Evolutionary conservation across 2,329 filamentous ascomycete species (phyloP).

Genomic region (Dothideomycetes sp.): DNA sequence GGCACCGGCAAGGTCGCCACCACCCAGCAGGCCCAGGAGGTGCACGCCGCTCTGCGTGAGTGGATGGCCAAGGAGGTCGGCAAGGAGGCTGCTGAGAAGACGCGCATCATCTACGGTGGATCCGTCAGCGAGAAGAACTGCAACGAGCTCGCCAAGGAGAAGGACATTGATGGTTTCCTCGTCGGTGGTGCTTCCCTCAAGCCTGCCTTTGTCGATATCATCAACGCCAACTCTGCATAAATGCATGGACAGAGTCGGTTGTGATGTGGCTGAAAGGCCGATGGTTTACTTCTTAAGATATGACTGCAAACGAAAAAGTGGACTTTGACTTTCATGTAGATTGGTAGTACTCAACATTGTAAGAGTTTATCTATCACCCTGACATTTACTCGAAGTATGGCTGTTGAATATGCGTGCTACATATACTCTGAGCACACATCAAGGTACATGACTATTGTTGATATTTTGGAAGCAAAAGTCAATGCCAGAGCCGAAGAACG

Average conservation of each 20-base stretch:
- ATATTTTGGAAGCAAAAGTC: too few relatives aligned
- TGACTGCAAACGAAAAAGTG: not conserved
- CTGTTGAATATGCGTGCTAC: too few relatives aligned
- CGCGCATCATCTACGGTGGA: constrained; percentile 91
- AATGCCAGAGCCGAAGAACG: too few relatives aligned
- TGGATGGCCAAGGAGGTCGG: constrained; percentile 73
- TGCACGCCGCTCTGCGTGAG: constrained; percentile 80
- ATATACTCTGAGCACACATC: too few relatives aligned
- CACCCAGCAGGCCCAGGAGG: constrained; percentile 84
- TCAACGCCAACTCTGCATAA: constrained; percentile 43
- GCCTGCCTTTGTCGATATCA: constrained; percentile 73
- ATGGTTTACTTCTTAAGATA: not conserved
- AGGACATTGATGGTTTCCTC: constrained; percentile 95
- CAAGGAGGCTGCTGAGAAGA: constrained; percentile 68
- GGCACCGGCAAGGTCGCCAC: constrained; percentile 91
- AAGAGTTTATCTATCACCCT: too few relatives aligned
- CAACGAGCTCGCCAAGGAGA: constrained; percentile 78
- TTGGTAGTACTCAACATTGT: too few relatives aligned
- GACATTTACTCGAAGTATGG: too few relatives aligned
- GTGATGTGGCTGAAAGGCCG: not conserved
- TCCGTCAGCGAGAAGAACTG: constrained; percentile 98
- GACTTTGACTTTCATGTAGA: not conserved
- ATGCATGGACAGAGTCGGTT: not conserved
- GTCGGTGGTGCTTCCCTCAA: constrained; percentile 95
- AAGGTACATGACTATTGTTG: too few relatives aligned